These are phyloP conservation scores for Hirsutella rhossiliensis DNA, from an alignment of 2,329 filamentous ascomycete species.

Conservation along the genomic window DNA sequence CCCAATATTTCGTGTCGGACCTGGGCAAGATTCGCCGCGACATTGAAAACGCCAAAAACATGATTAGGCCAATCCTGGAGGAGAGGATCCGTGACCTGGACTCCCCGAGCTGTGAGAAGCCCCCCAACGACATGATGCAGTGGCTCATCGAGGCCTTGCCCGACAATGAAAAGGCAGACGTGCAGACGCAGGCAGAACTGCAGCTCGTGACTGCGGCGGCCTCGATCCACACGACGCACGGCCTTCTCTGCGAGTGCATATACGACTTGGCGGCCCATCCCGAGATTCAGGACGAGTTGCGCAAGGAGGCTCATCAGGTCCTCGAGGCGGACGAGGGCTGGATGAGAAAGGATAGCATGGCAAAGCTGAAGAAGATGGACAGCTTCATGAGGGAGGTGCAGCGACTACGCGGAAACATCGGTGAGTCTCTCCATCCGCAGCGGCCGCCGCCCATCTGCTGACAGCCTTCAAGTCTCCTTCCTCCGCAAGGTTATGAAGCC, in stretches of 20 bases:
- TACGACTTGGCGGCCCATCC: slow-evolving; percentile 36
- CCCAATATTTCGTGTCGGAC: slow-evolving; percentile 33
- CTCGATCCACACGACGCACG: slow-evolving; percentile 32
- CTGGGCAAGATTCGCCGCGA: slow-evolving; percentile 31
- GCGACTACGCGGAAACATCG: slow-evolving; percentile 28
- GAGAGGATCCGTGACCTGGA: slow-evolving; percentile 30
- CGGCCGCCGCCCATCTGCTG: slow-evolving; percentile 5
- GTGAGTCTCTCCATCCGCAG: slow-evolving; percentile 13
- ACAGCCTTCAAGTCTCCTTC: slow-evolving; percentile 24
- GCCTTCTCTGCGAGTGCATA: slow-evolving; percentile 33
- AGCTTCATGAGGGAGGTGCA: slow-evolving; percentile 35
- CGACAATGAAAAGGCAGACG: slow-evolving; percentile 23
- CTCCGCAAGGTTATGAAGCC: slow-evolving; percentile 33
- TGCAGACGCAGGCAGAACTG: slow-evolving; percentile 25
- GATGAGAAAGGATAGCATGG: slow-evolving; percentile 29
- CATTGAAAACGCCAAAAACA: slow-evolving; percentile 26
- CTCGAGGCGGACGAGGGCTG: slow-evolving; percentile 28
- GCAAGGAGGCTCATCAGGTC: slow-evolving; percentile 32
- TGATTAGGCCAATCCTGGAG: slow-evolving; percentile 33
- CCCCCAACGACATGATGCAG: slow-evolving; percentile 29
- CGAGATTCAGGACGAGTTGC: slow-evolving; percentile 33
- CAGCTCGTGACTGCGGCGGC: slow-evolving; percentile 32
- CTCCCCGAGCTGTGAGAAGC: slow-evolving; percentile 20
- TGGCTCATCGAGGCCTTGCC: slow-evolving; percentile 31
- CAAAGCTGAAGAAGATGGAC: slow-evolving; percentile 32